phyloP scores from a whole-genome alignment of 768 basidiomycete genomes.

The Cyclocybe cylindracea region DNA sequence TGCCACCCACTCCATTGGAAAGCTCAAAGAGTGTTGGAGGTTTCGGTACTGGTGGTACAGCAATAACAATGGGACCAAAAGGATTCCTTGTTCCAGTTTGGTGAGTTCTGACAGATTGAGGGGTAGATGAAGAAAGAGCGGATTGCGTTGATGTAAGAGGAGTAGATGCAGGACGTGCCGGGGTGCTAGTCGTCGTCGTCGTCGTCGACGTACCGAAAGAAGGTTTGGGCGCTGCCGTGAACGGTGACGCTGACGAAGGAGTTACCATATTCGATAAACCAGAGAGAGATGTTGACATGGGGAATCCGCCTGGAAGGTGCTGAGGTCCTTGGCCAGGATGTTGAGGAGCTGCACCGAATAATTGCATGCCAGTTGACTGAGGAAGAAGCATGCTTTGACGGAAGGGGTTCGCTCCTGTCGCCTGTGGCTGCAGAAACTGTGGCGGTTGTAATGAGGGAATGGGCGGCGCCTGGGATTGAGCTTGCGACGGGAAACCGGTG shows the following conservation, averaged over 20 bases:
- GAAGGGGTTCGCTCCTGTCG: constrained; percentile 80
- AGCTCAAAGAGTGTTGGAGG: constrained; percentile 83
- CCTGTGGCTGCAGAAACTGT: constrained; percentile 54
- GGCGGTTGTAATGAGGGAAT: constrained; percentile 23
- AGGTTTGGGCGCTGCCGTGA: constrained; percentile 17
- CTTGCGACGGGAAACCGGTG: constrained; percentile 43
- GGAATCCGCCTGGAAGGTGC: constrained; percentile 11
- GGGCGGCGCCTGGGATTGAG: constrained; percentile 29
- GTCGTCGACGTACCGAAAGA: constrained; percentile 13
- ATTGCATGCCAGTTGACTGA: constrained; percentile 59
- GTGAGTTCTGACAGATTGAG: constrained; percentile 78
- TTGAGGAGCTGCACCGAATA: constrained; percentile 32
- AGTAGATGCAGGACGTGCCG: constrained; percentile 70
- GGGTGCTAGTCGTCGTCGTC: constrained; percentile 31
- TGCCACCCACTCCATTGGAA: constrained; percentile 45
- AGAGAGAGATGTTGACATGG: constrained; percentile 14
- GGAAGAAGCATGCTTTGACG: constrained; percentile 74
- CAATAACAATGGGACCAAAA: constrained; percentile 74
- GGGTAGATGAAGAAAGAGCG: constrained; percentile 39
- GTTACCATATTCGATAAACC: background rate
- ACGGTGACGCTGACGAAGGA: constrained; percentile 14
- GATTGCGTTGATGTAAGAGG: constrained; percentile 50
- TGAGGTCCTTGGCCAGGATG: constrained; percentile 14
- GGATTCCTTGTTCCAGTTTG: constrained; percentile 96
- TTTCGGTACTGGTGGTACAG: constrained; percentile 70